Conservation (phyloP, 768 basidiomycete genomes). For the Russula dissimulans region DNA sequence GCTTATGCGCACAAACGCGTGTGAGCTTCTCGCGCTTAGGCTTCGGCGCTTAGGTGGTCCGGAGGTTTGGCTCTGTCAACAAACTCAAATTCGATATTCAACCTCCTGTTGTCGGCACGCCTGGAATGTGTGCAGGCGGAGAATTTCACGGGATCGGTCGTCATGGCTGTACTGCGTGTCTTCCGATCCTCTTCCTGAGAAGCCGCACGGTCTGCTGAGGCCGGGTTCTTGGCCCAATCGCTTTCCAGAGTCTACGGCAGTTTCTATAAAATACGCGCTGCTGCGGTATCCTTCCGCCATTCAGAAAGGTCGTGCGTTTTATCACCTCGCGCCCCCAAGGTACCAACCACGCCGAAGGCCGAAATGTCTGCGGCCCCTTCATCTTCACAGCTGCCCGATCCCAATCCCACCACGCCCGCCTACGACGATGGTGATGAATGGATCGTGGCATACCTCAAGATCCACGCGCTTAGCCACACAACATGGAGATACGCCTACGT, state of each 20-base stretch:
- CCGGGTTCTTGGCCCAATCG: neutral
- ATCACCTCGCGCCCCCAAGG: neutral
- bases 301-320: neutral
- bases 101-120: too few species aligned
- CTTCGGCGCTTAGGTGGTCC: neutral
- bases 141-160: neutral
- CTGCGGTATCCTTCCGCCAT: neutral
- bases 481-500: conserved; percentile 49
- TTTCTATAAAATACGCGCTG: neutral
- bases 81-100: neutral
- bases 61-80: neutral
- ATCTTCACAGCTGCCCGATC: neutral
- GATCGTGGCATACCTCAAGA: conserved; percentile 47
- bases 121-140: neutral
- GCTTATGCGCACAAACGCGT: too few species aligned
- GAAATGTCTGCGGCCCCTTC: conserved; percentile 5
- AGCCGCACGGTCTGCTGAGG: neutral
- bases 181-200: neutral
- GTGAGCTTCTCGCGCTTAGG: too few species aligned
- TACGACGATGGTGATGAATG: conserved; percentile 39
- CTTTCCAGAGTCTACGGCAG: neutral
- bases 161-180: too few species aligned
- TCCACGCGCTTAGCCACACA: conserved; percentile 44
- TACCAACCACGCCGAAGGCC: neutral
- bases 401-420: conserved; percentile 37